Percentiles rank a stretch among this genome's conserved stretches.
Conservation (phyloP, 2,329 filamentous ascomycete genomes). For the Cyphellophora europaea region DNA sequence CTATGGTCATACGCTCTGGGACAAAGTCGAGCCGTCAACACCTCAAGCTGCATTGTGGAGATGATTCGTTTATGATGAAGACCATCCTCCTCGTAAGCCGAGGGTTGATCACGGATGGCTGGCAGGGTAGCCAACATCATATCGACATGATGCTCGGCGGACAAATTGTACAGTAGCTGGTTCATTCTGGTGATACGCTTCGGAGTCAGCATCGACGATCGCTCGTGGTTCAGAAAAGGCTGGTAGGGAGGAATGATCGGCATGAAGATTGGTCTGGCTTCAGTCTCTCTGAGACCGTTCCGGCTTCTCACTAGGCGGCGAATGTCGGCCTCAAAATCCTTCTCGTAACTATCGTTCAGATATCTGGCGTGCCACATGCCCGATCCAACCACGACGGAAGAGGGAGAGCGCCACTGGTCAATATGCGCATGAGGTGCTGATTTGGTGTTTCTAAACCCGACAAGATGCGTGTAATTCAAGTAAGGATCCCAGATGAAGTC, state of each 20-base stretch:
- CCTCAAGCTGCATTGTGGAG: conserved; percentile 39
- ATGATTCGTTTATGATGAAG: conserved; percentile 40
- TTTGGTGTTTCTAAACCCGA: conserved; percentile 26
- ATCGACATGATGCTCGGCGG: conserved; percentile 25
- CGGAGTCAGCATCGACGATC: conserved; percentile 36
- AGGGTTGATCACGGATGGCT: no score
- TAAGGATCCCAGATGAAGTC: conserved; percentile 56
- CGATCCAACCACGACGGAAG: conserved; percentile 39
- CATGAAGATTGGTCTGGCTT: conserved; percentile 31
- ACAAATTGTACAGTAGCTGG: conserved; percentile 34
- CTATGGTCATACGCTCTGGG: not conserved
- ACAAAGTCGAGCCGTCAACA: conserved; percentile 24
- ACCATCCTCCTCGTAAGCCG: conserved; percentile 38
- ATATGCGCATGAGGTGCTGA: not conserved
- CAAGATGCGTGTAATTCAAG: conserved; percentile 41
- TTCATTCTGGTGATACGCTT: conserved; percentile 46
- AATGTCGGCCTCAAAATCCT: not conserved
- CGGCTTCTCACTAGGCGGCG: conserved; percentile 3
- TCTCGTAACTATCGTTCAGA: conserved; percentile 27
- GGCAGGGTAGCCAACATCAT: conserved; percentile 41
- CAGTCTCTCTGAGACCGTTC: conserved; percentile 9
- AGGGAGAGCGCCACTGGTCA: conserved; percentile 30
- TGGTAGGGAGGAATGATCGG: conserved; percentile 40
- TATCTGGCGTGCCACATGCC: conserved; percentile 48
- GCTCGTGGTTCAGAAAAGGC: conserved; percentile 31